Percentiles rank a stretch among this genome's conserved stretches.
Conservation (phyloP, 495 filamentous ascomycete species). For the Amorphotheca resinae region DNA sequence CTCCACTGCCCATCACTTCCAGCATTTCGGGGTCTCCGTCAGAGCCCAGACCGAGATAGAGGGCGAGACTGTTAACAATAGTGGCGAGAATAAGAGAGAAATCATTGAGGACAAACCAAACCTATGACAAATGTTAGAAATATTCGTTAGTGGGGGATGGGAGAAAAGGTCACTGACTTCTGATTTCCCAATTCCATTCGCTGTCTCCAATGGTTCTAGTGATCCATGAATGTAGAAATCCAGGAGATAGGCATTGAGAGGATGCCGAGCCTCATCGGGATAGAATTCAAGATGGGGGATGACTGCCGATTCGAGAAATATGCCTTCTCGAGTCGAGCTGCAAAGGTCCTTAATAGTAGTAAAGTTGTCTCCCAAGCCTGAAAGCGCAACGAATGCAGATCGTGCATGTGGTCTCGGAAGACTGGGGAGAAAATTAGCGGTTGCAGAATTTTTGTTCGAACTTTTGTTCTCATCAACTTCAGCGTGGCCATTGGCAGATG, state of each 20-base stretch:
- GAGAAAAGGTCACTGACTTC: conserved; percentile 61
- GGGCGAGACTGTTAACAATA: conserved; percentile 44
- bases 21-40: conserved; percentile 28
- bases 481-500: conserved; percentile 2
- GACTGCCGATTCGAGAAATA: conserved; percentile 61
- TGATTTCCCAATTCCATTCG: conserved; percentile 45
- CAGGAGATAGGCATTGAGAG: conserved; percentile 58
- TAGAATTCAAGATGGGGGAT: conserved; percentile 51
- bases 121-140: too few relatives aligned
- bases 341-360: conserved; percentile 50
- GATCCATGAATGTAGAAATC: conserved; percentile 68
- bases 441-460: neutral
- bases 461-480: too few relatives aligned
- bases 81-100: conserved; percentile 60
- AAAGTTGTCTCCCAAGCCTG: conserved; percentile 51
- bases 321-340: conserved; percentile 42
- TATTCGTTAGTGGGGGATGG: conserved; percentile 39
- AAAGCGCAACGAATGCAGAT: conserved; percentile 60
- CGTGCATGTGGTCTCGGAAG: conserved; percentile 30
- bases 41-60: conserved; percentile 26
- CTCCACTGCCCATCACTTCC: conserved; percentile 28
- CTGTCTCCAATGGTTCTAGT: conserved; percentile 35
- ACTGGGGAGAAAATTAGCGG: conserved; percentile 7
- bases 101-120: conserved; percentile 31
- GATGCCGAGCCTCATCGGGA: conserved; percentile 34